Base-by-base conservation (phyloP, 129 eudicot genomes). In the Chrysanthemum makinoi region DNA sequence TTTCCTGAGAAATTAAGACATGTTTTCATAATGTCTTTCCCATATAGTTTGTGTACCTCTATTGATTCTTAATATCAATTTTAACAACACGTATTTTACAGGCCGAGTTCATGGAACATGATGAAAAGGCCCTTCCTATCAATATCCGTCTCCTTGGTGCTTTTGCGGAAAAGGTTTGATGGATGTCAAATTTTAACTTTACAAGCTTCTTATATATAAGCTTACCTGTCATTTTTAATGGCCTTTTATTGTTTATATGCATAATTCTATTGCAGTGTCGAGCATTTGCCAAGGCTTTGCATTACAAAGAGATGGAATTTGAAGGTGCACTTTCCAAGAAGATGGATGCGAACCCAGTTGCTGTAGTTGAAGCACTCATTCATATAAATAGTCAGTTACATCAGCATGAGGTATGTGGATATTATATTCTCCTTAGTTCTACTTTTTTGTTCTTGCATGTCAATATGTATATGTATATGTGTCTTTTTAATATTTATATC, bases 101-200 rank as follows among this genome's bases (percentile, higher is more conserved):
- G 99, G 99, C 99, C 13, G 99, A 95, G 81, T 95, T 95, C 74
- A 95, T 95, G 99, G 99, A 95, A 80, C 99, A 95, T 86, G 97
- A 88, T 69, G 99, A 90, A 76, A 86, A 80, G 75, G 94, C 96
- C 69, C 99, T 95, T 76, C 99, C 99, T 43, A 95, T 95, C 35
- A 97, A 95, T 81, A 95, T 89, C 69, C 96, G 99, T 66, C 91
- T 95, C 46, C 96, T 95, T 73, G 99, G 99, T 73, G 99, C 99
- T 79, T 97, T 95, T 82, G 97, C 99, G 66, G 99, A 95, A 77
- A 95, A 95, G 95, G 99, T 95, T 18, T 68, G 78, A 13, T 66
- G 49, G 52, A 24, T 52, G 57, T 22, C 60, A 77, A 52, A 70
- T 35, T 43, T 64, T n/a, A 44, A 70, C 46, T 69, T 43, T 77